Percentiles rank a stretch among this genome's conserved stretches.
phyloP scores from a whole-genome alignment of 495 filamentous ascomycete genomes.

The Friedmanniomyces endolithicus region DNA sequence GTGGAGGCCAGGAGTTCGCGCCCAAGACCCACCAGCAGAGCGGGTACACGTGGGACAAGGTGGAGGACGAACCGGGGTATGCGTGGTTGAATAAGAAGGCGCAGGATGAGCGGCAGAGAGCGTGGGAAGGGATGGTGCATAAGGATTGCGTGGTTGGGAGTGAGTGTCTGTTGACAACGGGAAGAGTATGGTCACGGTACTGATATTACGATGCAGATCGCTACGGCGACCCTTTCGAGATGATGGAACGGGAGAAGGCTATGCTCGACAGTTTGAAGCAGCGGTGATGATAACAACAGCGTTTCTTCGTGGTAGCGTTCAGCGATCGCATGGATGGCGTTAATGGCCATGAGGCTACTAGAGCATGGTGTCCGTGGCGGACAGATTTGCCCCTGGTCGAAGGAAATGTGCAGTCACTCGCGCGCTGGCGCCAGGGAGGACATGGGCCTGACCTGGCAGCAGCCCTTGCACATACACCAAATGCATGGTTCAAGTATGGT shows the following conservation, averaged over 20 bases:
- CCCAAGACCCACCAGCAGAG: constrained; percentile 18
- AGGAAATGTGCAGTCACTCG: no score
- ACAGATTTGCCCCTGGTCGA: no score
- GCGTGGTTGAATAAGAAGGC: constrained; percentile 43
- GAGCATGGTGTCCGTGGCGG: neutral
- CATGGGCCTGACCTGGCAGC: no score
- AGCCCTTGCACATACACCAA: no score
- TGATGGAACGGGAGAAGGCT: constrained; percentile 13
- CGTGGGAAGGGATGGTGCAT: constrained; percentile 27
- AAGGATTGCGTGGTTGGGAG: constrained; percentile 26
- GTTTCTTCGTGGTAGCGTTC: neutral
- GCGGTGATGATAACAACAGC: neutral
- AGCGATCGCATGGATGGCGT: neutral
- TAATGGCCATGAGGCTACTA: neutral
- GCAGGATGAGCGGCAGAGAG: constrained; percentile 25
- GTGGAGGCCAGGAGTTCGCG: constrained; percentile 13
- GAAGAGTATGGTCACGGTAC: neutral
- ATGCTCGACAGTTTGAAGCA: constrained; percentile 14
- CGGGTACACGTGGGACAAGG: constrained; percentile 29
- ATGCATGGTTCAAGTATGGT: no score
- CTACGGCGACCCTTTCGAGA: constrained; percentile 20
- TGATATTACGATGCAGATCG: constrained; percentile 6
- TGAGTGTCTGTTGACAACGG: constrained; percentile 10
- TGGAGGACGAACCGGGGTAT: constrained; percentile 36
- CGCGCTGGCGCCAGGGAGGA: no score